Evolutionary conservation across 2,329 filamentous ascomycete genomes (phyloP).

Genomic region (Neonectria punicea): DNA sequence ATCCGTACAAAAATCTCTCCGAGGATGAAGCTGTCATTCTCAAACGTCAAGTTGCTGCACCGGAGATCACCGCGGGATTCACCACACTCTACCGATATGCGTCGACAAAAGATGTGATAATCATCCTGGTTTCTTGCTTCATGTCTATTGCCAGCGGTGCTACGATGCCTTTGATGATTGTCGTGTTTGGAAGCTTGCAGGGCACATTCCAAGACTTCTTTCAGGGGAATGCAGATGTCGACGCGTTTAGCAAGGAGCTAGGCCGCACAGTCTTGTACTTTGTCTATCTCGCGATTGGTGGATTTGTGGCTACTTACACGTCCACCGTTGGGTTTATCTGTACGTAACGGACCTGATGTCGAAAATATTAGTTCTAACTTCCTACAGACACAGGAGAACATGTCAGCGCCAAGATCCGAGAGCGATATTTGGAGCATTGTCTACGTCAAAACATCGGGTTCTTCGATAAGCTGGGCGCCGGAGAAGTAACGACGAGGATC

Average conservation of each 20-base stretch:
- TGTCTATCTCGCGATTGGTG: conserved; percentile 79
- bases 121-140: conserved; percentile 67
- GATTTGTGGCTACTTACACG: conserved; percentile 78
- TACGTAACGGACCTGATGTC: not conserved
- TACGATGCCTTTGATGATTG: conserved; percentile 77
- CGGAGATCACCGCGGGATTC: conserved; percentile 69
- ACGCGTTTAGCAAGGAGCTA: conserved; percentile 66
- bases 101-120: conserved; percentile 66
- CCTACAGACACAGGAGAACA: conserved; percentile 27
- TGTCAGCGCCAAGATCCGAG: conserved; percentile 53
- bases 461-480: conserved; percentile 55
- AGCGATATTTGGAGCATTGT: conserved; percentile 55
- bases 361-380: not conserved
- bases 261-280: conserved; percentile 72
- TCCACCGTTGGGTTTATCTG: conserved; percentile 87
- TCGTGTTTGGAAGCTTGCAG: conserved; percentile 78
- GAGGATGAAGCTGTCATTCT: conserved; percentile 70
- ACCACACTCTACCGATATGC: conserved; percentile 73
- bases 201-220: conserved; percentile 73
- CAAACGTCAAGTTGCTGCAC: conserved; percentile 70
- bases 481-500: conserved; percentile 58
- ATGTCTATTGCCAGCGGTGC: conserved; percentile 74
- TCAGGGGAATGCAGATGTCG: conserved; percentile 53
- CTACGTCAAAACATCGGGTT: conserved; percentile 61
- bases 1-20: conserved; percentile 45